Evolutionary conservation across 2,329 filamentous ascomycete species (phyloP), one percentile per base, ranked within the genome.

Genomic region (Diaporthe longicolla): DNA sequence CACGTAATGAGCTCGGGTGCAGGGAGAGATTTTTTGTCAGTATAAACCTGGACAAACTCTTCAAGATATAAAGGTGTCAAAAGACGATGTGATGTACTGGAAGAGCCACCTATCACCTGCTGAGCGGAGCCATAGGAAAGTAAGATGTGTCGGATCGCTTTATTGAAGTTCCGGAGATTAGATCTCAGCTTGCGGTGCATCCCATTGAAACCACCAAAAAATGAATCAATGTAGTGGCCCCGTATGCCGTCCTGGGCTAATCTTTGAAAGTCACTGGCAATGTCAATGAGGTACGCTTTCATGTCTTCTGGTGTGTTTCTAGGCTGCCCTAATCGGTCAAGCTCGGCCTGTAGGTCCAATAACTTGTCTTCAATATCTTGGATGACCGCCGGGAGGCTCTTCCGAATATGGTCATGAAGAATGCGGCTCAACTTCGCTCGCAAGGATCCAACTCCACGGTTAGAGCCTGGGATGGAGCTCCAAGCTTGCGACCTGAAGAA

Each of bases 401-500:
- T 37, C 8, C n/a, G 13, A 24, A 59, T 59, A 17, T 59, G 57
- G 4, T 40, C 19, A 37, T 24, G 32, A 15, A 59, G 32, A 15
- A 59, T 35, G 6, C 29, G 32, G 21, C 57, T 59, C 21, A 59
- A 40, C 21, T 40, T 59, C n/a, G 32, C 21, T 24, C 57, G 57
- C 19, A 59, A 21, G 40, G 57, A 21, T 8, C 19, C 57, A 24
- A 59, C 35, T 21, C 57, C 57, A 37, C 32, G 32, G 24, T 37
- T 24, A 24, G 19, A 21, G 2, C 5, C 9, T 40, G 57, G 57
- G 21, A 59, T 40, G 15, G 57, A 40, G 9, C 32, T 21, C 57
- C 57, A 59, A 17, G 32, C 57, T 4, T 35, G 32, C 32, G 37
- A 29, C 8, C 24, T 13, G 70, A 72, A 72, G 48, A 65, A 72